These are phyloP conservation scores for Kalmusia sp. DNA, from an alignment of 2,329 filamentous ascomycete species.

Conservation along the genomic window DNA sequence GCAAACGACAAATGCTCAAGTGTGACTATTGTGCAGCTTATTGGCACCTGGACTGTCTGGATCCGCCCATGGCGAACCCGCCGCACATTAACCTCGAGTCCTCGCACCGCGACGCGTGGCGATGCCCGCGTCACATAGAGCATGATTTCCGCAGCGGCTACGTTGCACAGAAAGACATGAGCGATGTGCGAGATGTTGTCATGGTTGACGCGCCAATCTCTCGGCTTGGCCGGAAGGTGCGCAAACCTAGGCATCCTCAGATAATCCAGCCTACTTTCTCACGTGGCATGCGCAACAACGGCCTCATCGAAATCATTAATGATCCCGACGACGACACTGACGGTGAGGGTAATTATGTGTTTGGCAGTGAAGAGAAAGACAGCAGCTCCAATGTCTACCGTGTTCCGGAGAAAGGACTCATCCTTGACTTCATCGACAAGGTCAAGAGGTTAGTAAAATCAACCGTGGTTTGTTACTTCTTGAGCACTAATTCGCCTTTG, in stretches of 20 bases:
- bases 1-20: conserved; percentile 76
- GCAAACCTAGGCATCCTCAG: conserved; percentile 58
- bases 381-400: conserved; percentile 50
- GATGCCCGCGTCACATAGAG: conserved; percentile 86
- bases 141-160: conserved; percentile 65
- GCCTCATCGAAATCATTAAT: conserved; percentile 55
- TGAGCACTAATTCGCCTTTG: conserved; percentile 21
- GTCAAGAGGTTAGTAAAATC: conserved; percentile 54
- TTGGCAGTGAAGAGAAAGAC: conserved; percentile 49
- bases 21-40: conserved; percentile 83
- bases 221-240: conserved; percentile 50
- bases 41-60: conserved; percentile 93
- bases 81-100: conserved; percentile 63
- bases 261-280: conserved; percentile 56
- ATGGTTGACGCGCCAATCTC: conserved; percentile 36
- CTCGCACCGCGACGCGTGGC: conserved; percentile 75
- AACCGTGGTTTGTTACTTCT: conserved; percentile 8
- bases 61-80: conserved; percentile 81
- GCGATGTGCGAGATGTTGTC: conserved; percentile 31
- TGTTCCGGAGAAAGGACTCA: conserved; percentile 55
- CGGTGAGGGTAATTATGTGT: conserved; percentile 52
- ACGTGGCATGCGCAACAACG: conserved; percentile 67
- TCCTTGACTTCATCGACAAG: conserved; percentile 67
- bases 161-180: conserved; percentile 43
- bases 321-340: conserved; percentile 52